These are phyloP conservation scores for Gossypioides kirkii DNA, from an alignment of 345 rosid species.

Conservation along the genomic window DNA sequence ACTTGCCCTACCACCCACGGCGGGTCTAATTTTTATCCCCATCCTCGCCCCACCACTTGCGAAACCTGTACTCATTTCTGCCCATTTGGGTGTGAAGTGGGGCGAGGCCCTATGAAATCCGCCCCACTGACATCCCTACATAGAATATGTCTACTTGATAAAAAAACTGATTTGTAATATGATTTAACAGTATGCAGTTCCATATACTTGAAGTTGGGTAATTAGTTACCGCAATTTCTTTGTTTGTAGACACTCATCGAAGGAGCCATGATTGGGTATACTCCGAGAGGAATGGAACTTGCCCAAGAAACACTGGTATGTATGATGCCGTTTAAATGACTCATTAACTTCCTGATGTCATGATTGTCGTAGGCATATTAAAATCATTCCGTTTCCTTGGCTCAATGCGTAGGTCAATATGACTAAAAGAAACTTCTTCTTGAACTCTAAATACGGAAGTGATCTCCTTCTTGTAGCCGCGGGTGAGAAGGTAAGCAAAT, in stretches of 20 bases:
- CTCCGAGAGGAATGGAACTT: constrained; percentile 83
- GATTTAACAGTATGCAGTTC: background rate
- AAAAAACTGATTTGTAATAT: background rate
- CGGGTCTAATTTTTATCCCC: too few relatives aligned
- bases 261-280: constrained; percentile 85
- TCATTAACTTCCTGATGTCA: background rate
- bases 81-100: too few relatives aligned
- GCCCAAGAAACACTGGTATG: constrained; percentile 81
- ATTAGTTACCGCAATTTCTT: constrained; percentile 11
- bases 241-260: constrained; percentile 62
- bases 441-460: constrained; percentile 55
- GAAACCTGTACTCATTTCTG: too few relatives aligned
- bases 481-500: constrained; percentile 70
- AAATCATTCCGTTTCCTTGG: constrained; percentile 9
- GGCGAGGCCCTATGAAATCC: too few relatives aligned
- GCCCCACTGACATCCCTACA: too few relatives aligned
- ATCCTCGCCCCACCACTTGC: too few relatives aligned
- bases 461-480: constrained; percentile 76
- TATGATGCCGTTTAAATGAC: background rate
- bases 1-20: too few relatives aligned
- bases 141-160: background rate
- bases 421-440: constrained; percentile 50
- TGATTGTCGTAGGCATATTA: background rate
- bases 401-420: constrained; percentile 49
- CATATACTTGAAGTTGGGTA: background rate